Percentiles rank a stretch among this genome's conserved stretches.
These are phyloP conservation scores for Butyriboletus loyo DNA, from an alignment of 768 basidiomycete species.

Conservation along the genomic window DNA sequence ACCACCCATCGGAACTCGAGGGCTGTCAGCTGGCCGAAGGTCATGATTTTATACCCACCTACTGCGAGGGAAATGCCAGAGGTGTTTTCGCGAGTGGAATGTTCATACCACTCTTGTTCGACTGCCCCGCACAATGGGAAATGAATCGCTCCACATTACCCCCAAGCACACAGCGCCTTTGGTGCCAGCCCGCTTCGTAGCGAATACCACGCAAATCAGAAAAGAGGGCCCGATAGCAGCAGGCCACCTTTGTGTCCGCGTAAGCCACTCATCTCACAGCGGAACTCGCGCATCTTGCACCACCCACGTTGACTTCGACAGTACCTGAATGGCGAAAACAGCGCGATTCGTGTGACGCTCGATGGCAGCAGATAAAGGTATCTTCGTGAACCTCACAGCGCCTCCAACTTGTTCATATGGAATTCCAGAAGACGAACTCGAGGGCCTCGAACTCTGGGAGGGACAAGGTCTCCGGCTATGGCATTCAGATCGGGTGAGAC, in stretches of 20 bases:
- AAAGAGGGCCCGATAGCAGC: too few relatives aligned
- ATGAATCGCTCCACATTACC: too few relatives aligned
- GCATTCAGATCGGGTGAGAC: conserved; percentile 28
- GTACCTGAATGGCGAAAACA: conserved; percentile 26
- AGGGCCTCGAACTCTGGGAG: conserved; percentile 12
- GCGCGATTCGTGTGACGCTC: background rate
- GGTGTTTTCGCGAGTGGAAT: conserved; percentile 3
- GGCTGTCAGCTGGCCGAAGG: background rate
- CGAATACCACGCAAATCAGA: background rate
- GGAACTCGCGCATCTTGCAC: too few relatives aligned
- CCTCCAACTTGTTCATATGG: background rate
- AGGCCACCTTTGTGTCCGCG: background rate
- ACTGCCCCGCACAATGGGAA: too few relatives aligned
- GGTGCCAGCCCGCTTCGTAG: too few relatives aligned
- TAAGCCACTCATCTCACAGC: too few relatives aligned
- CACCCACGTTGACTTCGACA: too few relatives aligned
- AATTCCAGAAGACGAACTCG: conserved; percentile 17
- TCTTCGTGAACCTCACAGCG: background rate
- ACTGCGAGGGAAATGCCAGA: background rate
- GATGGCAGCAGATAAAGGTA: conserved; percentile 3
- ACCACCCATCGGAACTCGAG: background rate
- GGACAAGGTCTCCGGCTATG: conserved; percentile 19
- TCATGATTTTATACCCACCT: background rate
- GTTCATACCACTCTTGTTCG: too few relatives aligned
- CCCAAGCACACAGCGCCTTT: too few relatives aligned